Evolutionary conservation across 306 rosid species (phyloP), one percentile per base, ranked within the genome.

Genomic region (Cucumis hystrix): DNA sequence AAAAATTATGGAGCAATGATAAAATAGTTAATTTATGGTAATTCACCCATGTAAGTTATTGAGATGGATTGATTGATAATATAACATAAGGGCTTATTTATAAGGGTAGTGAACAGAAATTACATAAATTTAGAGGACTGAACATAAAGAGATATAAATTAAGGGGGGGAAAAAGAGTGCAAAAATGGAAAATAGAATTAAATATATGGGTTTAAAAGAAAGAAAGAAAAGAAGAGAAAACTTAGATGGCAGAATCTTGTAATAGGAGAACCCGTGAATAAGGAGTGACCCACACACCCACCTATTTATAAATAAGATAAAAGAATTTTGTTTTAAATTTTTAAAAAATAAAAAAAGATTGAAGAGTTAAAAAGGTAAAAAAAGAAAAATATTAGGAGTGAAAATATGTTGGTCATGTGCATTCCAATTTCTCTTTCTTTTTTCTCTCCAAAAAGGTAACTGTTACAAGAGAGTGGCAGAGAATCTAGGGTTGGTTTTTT

Each of bases 231-330:
- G 30, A 11, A 4, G 7, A 1, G 10, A 12, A 45, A 66, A 9
- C 73, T 21, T 49, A 49, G 76, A 51, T 49, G 76, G 76, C 77
- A 84, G 95, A 88, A 89, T 91, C 91, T 87, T 75, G 87, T 18
- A 87, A 82, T 82, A 88, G 91, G 80, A 87, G 85, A 88, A 85
- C 97, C 97, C 97, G 95, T 91, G 95, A 91, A 79, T 58, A 62
- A 80, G 84, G 87, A 47, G 77, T 88, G 97, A 91, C 95, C 95
- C 95, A 85, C 95, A 85, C 95, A 79, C 82, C 83, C 71, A 56
- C 62, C n/a, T 66, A 70, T 77, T 83, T 89, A 83, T 81, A 43
- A 9, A 47, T 28, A 28, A 1, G 30, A 28, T 28, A 28, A 28
- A 28, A 28, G 1, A 28, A 28, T 28, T 28, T 28, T 28, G 30